These are phyloP conservation scores for Boletus tomentosulus DNA, from an alignment of 768 basidiomycete genomes.

Conservation along the genomic window DNA sequence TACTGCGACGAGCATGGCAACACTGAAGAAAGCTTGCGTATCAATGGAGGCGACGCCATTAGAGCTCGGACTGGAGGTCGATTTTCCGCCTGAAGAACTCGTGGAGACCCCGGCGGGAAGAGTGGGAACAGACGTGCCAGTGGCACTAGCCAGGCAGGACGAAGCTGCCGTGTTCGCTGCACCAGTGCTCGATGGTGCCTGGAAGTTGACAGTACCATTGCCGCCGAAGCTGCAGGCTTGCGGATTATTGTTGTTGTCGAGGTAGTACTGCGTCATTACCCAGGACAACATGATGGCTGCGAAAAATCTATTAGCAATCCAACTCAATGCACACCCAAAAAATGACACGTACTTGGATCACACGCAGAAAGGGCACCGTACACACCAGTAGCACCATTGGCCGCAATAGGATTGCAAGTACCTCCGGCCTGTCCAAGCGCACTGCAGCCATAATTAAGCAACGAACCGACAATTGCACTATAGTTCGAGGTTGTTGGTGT, in stretches of 20 bases:
- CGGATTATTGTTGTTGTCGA: slow-evolving; percentile 51
- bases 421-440: slow-evolving; percentile 58
- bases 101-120: slow-evolving; percentile 33
- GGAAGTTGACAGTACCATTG: slow-evolving; percentile 73
- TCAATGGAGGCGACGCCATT: slow-evolving; percentile 23
- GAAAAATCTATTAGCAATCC: slow-evolving; percentile 4
- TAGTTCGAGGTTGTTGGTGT: slow-evolving; percentile 60
- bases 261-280: slow-evolving; percentile 77
- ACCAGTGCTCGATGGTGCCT: slow-evolving; percentile 45
- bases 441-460: slow-evolving; percentile 64
- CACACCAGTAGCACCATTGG: slow-evolving; percentile 65
- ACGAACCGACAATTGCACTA: slow-evolving; percentile 51
- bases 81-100: slow-evolving; percentile 16
- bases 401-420: slow-evolving; percentile 65
- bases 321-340: background rate
- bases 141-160: slow-evolving; percentile 64
- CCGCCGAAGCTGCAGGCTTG: slow-evolving; percentile 77
- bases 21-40: slow-evolving; percentile 36
- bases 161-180: slow-evolving; percentile 54
- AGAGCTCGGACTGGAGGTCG: slow-evolving; percentile 20
- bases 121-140: slow-evolving; percentile 60
- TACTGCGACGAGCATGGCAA: slow-evolving; percentile 34
- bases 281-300: slow-evolving; percentile 76
- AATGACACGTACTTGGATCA: slow-evolving; percentile 59
- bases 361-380: slow-evolving; percentile 79